phyloP scores from a whole-genome alignment of 805 yeast species.

The Starmerella asiatica region DNA sequence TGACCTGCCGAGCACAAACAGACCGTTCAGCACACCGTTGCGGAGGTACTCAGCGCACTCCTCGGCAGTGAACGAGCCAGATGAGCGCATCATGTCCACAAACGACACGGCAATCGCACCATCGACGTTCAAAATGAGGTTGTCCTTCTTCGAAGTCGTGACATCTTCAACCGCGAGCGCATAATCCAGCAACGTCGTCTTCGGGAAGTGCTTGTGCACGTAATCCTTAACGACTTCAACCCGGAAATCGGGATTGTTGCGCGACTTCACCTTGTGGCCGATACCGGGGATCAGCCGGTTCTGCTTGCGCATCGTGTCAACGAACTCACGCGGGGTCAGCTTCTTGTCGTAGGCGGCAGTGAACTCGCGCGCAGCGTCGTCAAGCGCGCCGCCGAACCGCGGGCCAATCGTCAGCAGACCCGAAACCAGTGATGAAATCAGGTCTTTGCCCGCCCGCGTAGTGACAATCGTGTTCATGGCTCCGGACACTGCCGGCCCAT shows the following conservation, averaged over 20 bases:
- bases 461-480: constrained; percentile 38
- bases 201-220: constrained; percentile 34
- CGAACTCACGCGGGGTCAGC: constrained; percentile 34
- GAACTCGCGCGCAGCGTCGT: constrained; percentile 36
- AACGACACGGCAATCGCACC: constrained; percentile 36
- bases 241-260: constrained; percentile 37
- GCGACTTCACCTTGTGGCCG: constrained; percentile 36
- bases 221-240: constrained; percentile 36
- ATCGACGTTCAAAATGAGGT: constrained; percentile 34
- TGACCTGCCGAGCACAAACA: constrained; percentile 35
- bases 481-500: constrained; percentile 37
- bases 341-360: constrained; percentile 34
- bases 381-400: constrained; percentile 36
- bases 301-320: constrained; percentile 35
- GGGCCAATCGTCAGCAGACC: constrained; percentile 35
- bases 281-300: constrained; percentile 37
- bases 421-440: constrained; percentile 34
- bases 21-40: constrained; percentile 36
- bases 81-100: constrained; percentile 33
- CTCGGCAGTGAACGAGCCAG: constrained; percentile 34
- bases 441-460: constrained; percentile 37
- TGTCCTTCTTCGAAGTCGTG: constrained; percentile 38
- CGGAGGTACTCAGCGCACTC: constrained; percentile 34
- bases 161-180: constrained; percentile 38
- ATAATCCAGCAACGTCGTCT: constrained; percentile 32